Evolutionary conservation across 208 protist species (phyloP).

Genomic region (Histomonas meleagridis): DNA sequence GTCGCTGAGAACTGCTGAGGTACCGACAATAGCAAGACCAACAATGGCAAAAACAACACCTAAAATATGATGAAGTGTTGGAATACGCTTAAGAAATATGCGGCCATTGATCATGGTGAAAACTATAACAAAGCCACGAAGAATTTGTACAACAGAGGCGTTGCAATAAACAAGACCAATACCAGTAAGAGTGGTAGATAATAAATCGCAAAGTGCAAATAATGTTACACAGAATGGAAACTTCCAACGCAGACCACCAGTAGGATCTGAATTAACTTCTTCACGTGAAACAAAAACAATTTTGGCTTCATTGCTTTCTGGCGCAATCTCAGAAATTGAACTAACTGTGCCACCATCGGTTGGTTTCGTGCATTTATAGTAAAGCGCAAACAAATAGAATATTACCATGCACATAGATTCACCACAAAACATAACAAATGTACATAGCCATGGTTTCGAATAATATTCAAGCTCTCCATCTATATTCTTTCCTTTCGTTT

Average conservation of each 20-base stretch:
- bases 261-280: background rate
- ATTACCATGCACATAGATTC: background rate
- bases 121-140: background rate
- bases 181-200: background rate
- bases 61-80: background rate
- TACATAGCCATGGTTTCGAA: constrained; percentile 4
- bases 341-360: background rate
- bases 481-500: background rate
- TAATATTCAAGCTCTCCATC: background rate
- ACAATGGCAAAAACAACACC: background rate
- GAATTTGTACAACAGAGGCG: background rate
- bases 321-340: background rate
- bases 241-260: background rate
- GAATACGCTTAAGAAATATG: background rate
- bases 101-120: background rate
- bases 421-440: constrained; percentile 20
- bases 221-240: background rate
- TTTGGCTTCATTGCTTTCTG: background rate
- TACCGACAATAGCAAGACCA: background rate
- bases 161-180: background rate
- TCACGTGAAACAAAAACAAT: background rate
- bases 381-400: background rate
- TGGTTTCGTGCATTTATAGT: background rate
- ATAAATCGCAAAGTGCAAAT: background rate
- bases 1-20: background rate